Evolutionary conservation across 768 basidiomycete species (phyloP).

Genomic region (Lentinula sp.): DNA sequence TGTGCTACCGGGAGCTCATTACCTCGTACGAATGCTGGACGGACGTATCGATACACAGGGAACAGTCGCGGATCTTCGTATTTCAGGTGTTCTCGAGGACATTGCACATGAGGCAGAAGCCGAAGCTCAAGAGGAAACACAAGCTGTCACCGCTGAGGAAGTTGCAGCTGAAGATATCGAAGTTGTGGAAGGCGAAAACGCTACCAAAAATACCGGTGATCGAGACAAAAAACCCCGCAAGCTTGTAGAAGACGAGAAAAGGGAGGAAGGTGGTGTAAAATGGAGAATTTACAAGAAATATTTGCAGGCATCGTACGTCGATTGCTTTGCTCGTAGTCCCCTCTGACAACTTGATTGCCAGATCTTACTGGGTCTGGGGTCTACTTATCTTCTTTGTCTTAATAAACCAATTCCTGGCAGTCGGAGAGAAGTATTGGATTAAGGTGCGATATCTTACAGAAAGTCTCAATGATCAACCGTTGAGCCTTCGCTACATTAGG

Average conservation of each 20-base stretch:
- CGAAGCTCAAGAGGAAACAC: constrained; percentile 42
- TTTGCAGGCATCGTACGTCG: constrained; percentile 60
- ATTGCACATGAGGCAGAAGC: constrained; percentile 48
- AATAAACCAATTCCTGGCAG: constrained; percentile 43
- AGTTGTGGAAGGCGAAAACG: constrained; percentile 17
- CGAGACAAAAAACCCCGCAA: constrained; percentile 60
- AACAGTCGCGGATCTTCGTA: constrained; percentile 55
- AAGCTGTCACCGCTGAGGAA: constrained; percentile 22
- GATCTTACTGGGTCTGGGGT: constrained; percentile 65
- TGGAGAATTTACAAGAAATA: constrained; percentile 69
- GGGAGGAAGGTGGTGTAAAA: constrained; percentile 77
- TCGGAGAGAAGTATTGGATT: constrained; percentile 71
- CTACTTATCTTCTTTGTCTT: constrained; percentile 45
- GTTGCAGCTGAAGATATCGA: constrained; percentile 18
- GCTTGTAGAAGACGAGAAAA: constrained; percentile 74
- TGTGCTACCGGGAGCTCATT: constrained; percentile 66
- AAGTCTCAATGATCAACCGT: background rate
- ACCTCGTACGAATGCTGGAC: constrained; percentile 74
- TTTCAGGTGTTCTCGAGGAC: constrained; percentile 53
- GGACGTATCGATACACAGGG: constrained; percentile 78
- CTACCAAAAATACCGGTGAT: constrained; percentile 21
- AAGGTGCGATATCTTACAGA: constrained; percentile 32
- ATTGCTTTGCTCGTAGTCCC: background rate
- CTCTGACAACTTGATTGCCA: constrained; percentile 14
- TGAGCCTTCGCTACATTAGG: constrained; percentile 21